A percentile compares a stretch with the other conserved stretches of the same genome.
Conservation (phyloP, 2,329 filamentous ascomycete genomes). For the Penicillium sp. region DNA sequence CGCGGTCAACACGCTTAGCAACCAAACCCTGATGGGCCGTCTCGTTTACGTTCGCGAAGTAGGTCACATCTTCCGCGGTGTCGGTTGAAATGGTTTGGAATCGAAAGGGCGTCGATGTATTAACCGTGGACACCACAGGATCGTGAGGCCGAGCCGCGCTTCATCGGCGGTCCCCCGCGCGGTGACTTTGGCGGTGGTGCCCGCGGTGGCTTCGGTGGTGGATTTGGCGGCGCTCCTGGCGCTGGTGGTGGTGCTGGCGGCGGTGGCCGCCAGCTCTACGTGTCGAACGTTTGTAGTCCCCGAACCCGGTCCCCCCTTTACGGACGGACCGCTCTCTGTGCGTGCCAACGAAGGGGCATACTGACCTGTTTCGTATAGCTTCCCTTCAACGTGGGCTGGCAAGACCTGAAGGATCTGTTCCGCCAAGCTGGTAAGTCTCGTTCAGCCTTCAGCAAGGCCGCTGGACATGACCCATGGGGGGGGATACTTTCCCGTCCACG, state of each 20-base stretch:
- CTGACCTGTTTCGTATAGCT: constrained; percentile 54
- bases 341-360: constrained; percentile 11
- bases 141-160: constrained; percentile 95
- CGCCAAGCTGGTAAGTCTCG: constrained; percentile 80
- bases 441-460: neutral
- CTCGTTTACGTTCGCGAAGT: constrained; percentile 98
- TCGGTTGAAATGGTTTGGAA: neutral
- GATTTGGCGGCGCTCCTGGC: constrained; percentile 42
- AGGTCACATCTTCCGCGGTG: constrained; percentile 16
- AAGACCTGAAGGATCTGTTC: constrained; percentile 98
- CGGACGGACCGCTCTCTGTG: constrained; percentile 3
- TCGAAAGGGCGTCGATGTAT: neutral
- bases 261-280: constrained; percentile 84
- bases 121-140: constrained; percentile 55
- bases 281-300: constrained; percentile 83
- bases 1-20: constrained; percentile 95
- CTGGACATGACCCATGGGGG: neutral
- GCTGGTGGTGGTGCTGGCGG: constrained; percentile 43
- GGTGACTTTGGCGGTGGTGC: constrained; percentile 55
- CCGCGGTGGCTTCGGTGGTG: constrained; percentile 49
- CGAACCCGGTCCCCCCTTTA: constrained; percentile 5
- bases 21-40: constrained; percentile 97
- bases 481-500: too few relatives aligned
- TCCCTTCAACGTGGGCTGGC: constrained; percentile 96
- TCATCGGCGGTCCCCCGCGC: constrained; percentile 68